Base-by-base conservation (phyloP, 176 grass and related monocot species). In the Avena insularis region DNA sequence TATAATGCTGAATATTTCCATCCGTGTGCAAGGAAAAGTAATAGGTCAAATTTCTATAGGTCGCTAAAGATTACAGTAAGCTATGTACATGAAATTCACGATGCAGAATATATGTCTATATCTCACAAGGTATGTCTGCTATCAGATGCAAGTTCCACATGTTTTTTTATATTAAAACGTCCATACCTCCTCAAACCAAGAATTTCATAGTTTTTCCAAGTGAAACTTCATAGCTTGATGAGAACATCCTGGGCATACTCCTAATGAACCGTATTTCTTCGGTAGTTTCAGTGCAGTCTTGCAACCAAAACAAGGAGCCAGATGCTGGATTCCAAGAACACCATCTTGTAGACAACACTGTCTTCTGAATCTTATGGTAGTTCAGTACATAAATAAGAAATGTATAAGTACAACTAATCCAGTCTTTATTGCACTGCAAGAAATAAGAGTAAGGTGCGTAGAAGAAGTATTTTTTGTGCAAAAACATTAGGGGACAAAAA, bases 261-360 rank as follows among this genome's bases (percentile, higher is more conserved):
- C 23, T 23, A 23, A 23, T 23, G 23, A 23, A 23, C 23, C 23
- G 23, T 23, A 23, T 23, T 23, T 23, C 23, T 23, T 23, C 23
- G 23, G 23, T 23, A 23, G 23, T 23, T 23, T 23, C 23, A 23
- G 23, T 23, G 23, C 23, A 23, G 23, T 23, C 23, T 23, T 23
- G 23, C 23, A 23, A 23, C 23, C 23, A 23, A 23, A 23, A 23
- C 23, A 23, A 23, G 23, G 23, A 23, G 23, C 23, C 23, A 23
- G 23, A 23, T 23, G 90, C 56, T 95, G 96, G 71, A 98, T 95
- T 89, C 95, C 93, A 9, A 93, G 96, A 80, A 98, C 82, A 85
- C 93, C 96, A 80, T 98, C 96, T 20, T 54, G 12, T 54, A 54
- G 51, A 54, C 51, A 54, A 54, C 51, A 54, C 5, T 54, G 51